Evolutionary conservation across 2,329 filamentous ascomycete genomes (phyloP).

Genomic region (Pseudogymnoascus sp.): DNA sequence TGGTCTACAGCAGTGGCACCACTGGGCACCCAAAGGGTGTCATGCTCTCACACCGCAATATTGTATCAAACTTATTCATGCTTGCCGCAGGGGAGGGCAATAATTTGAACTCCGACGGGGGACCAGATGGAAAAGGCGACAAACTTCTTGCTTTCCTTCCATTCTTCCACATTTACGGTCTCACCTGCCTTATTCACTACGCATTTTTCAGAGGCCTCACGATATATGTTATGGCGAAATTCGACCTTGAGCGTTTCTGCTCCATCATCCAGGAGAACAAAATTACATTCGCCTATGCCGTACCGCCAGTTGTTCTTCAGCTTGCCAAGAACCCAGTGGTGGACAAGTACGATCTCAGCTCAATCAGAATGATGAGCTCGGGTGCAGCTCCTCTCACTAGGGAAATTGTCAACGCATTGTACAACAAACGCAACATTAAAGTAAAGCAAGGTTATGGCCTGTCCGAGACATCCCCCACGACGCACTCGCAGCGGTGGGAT

Average conservation of each 20-base stretch:
- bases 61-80: conserved; percentile 67
- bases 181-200: conserved; percentile 66
- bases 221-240: conserved; percentile 67
- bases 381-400: conserved; percentile 78
- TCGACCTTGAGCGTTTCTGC: conserved; percentile 76
- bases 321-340: conserved; percentile 74
- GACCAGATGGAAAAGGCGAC: conserved; percentile 57
- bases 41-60: conserved; percentile 75
- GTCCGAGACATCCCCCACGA: conserved; percentile 76
- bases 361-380: conserved; percentile 75
- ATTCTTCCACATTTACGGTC: conserved; percentile 85
- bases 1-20: conserved; percentile 85
- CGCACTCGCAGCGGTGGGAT: conserved; percentile 64
- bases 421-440: conserved; percentile 59
- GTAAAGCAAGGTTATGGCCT: conserved; percentile 93
- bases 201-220: conserved; percentile 58
- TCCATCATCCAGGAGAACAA: conserved; percentile 64
- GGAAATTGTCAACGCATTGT: conserved; percentile 71
- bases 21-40: conserved; percentile 91
- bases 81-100: conserved; percentile 44
- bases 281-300: conserved; percentile 73
- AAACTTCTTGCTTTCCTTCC: conserved; percentile 72
- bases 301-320: conserved; percentile 74
- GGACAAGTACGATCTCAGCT: conserved; percentile 71
- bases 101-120: conserved; percentile 51